Evolutionary conservation across 2,329 filamentous ascomycete genomes (phyloP).

Genomic region (Ophiostoma triangulosporum): DNA sequence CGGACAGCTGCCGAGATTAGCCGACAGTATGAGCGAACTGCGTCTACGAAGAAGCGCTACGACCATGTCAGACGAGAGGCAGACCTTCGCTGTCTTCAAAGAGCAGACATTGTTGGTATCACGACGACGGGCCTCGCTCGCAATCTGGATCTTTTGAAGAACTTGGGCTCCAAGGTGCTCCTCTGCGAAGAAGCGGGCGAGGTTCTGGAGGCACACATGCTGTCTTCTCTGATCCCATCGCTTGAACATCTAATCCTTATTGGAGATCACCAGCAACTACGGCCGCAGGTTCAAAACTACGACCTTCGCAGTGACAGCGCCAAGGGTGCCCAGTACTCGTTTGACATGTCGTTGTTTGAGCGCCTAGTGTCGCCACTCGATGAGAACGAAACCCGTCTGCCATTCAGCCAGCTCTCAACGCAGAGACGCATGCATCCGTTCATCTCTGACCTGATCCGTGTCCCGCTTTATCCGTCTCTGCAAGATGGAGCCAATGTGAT

Average conservation of each 20-base stretch:
- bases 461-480: slow-evolving; percentile 42
- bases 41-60: neutral
- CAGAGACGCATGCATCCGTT: slow-evolving; percentile 54
- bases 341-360: slow-evolving; percentile 51
- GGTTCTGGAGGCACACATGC: slow-evolving; percentile 48
- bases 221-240: slow-evolving; percentile 45
- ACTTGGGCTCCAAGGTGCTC: slow-evolving; percentile 40
- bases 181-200: slow-evolving; percentile 58
- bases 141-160: slow-evolving; percentile 34
- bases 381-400: slow-evolving; percentile 9
- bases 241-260: slow-evolving; percentile 50
- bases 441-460: slow-evolving; percentile 44
- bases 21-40: neutral
- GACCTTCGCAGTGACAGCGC: slow-evolving; percentile 37
- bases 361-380: slow-evolving; percentile 20
- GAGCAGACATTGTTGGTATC: slow-evolving; percentile 39
- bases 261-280: slow-evolving; percentile 49
- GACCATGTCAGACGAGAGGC: slow-evolving; percentile 19
- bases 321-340: slow-evolving; percentile 32
- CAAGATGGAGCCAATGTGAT: slow-evolving; percentile 31
- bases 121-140: slow-evolving; percentile 46
- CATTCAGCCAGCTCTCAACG: slow-evolving; percentile 31
- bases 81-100: slow-evolving; percentile 24
- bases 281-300: slow-evolving; percentile 43
- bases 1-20: neutral